A percentile compares a stretch with the other conserved stretches of the same genome.
phyloP scores from a whole-genome alignment of 78 protist species.

The Anaeramoeba flamelloides region DNA sequence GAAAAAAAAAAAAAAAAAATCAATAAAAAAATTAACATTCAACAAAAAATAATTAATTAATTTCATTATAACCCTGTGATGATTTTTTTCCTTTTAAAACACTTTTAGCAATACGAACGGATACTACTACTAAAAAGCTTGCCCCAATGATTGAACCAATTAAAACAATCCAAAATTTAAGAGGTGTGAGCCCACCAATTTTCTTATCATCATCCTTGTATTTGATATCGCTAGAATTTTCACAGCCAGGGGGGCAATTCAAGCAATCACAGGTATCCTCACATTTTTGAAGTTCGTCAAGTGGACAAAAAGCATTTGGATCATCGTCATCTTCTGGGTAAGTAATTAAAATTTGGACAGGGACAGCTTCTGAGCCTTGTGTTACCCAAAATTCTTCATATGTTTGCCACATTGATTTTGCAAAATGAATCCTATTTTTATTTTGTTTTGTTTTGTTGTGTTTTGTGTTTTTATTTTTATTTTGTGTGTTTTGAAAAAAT shows the following conservation, averaged over 20 bases:
- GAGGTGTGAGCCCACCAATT: not conserved
- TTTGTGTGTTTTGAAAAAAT: too few species aligned
- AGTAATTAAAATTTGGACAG: not conserved
- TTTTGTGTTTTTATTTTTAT: too few species aligned
- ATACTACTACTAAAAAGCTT: not conserved
- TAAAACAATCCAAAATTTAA: not conserved
- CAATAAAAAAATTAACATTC: too few species aligned
- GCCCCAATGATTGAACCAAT: not conserved
- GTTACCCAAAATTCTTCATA: not conserved
- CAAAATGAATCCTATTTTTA: too few species aligned
- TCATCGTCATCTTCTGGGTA: not conserved
- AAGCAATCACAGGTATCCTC: not conserved
- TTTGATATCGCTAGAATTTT: not conserved
- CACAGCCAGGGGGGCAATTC: not conserved
- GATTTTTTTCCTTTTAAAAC: too few species aligned
- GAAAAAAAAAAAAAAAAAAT: too few species aligned
- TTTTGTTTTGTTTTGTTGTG: too few species aligned
- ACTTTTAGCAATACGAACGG: too few species aligned
- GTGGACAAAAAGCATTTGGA: not conserved
- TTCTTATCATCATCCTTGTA: not conserved
- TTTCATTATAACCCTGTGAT: too few species aligned
- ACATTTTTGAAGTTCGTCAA: not conserved
- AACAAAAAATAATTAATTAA: too few species aligned
- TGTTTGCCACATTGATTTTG: not conserved
- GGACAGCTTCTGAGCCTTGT: not conserved